Conservation (phyloP, 2,329 filamentous ascomycete species). For the Fusarium zealandicum region DNA sequence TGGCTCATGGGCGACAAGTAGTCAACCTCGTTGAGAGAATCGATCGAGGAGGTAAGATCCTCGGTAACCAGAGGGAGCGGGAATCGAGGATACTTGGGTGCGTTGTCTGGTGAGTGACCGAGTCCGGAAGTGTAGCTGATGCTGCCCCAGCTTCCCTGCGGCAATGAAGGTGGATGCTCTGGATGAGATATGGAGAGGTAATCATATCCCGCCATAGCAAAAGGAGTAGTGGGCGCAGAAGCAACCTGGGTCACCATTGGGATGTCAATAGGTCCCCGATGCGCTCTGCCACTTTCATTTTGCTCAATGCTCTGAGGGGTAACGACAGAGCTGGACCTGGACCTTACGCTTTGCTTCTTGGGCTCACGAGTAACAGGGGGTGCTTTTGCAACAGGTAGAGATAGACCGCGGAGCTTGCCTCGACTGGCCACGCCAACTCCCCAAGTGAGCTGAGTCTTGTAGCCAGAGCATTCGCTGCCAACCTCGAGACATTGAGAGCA, state of each 20-base stretch:
- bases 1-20: constrained; percentile 69
- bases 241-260: constrained; percentile 42
- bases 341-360: constrained; percentile 56
- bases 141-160: constrained; percentile 55
- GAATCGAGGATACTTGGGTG: constrained; percentile 54
- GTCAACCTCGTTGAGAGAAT: constrained; percentile 68
- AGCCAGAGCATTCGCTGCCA: constrained; percentile 92
- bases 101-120: constrained; percentile 45
- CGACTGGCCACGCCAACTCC: constrained; percentile 94
- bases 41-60: constrained; percentile 61
- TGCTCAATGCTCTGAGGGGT: constrained; percentile 42
- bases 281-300: constrained; percentile 44
- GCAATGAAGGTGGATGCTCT: constrained; percentile 51
- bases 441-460: constrained; percentile 97
- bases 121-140: constrained; percentile 56
- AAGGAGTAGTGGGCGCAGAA: constrained; percentile 56
- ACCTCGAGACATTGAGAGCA: constrained; percentile 93
- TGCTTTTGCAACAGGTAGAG: constrained; percentile 72
- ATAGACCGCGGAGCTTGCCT: constrained; percentile 90
- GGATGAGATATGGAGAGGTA: constrained; percentile 60
- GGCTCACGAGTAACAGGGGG: constrained; percentile 59
- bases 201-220: constrained; percentile 51
- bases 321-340: constrained; percentile 55
- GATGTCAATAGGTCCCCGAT: constrained; percentile 48
- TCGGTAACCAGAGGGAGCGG: constrained; percentile 57